These are phyloP conservation scores for Adansonia rubrostipa DNA, from an alignment of 441 rosid species.

Conservation along the genomic window DNA sequence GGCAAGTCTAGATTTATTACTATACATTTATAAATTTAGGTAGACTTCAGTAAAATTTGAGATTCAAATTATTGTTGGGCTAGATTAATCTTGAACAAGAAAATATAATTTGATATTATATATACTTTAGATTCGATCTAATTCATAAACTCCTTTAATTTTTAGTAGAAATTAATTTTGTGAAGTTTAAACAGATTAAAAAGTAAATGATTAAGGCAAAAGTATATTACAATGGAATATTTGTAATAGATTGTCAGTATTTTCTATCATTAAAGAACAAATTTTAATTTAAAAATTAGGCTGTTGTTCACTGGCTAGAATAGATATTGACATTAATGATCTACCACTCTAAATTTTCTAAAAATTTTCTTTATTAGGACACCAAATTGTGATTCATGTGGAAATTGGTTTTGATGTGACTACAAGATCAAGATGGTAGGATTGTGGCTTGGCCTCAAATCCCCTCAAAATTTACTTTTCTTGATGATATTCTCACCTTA, in stretches of 20 bases:
- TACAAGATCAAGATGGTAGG: neutral
- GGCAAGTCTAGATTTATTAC: too few relatives aligned
- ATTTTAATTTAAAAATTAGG: neutral
- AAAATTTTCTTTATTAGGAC: neutral
- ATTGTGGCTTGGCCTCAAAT: neutral
- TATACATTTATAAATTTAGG: too few relatives aligned
- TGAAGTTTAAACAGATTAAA: neutral
- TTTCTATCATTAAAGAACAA: neutral
- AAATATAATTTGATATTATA: too few relatives aligned
- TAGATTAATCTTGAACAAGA: too few relatives aligned
- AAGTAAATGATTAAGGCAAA: neutral
- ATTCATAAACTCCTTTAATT: too few relatives aligned
- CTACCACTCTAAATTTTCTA: neutral
- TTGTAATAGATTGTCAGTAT: neutral
- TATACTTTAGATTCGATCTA: too few relatives aligned
- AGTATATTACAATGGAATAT: neutral
- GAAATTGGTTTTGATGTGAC: neutral
- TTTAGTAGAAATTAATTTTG: neutral
- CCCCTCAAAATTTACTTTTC: neutral
- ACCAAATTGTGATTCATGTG: neutral
- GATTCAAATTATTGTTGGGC: too few relatives aligned
- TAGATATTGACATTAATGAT: conserved; percentile 1
- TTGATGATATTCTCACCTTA: neutral
- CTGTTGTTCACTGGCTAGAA: neutral
- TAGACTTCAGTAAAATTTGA: too few relatives aligned